Evolutionary conservation across 805 yeast genomes (phyloP), one percentile per base, ranked within the genome.

Genomic region (Hanseniaspora thailandica): DNA sequence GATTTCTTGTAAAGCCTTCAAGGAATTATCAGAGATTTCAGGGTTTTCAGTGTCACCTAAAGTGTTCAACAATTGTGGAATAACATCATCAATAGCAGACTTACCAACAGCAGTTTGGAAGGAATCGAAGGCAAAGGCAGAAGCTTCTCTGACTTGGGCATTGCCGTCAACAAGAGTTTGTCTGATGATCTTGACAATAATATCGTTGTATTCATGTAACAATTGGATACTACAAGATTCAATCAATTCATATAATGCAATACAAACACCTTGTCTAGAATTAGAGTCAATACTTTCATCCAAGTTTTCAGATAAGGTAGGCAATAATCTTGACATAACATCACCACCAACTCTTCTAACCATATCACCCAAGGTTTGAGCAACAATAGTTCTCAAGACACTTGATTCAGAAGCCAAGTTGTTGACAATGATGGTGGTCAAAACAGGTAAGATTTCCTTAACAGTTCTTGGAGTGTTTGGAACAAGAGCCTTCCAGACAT

Each of bases 401-500:
- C 78, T 84, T 57, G 88, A 89, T 8, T 82, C 64, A n/a, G 88
- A 81, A 0, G 96, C 95, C 66, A 93, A 74, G 62, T 87, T 77
- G 59, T 82, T 78, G 55, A 93, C 86, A 62, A 93, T 81, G 61
- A 86, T 76, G 56, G 76, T 76, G 5, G 93, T 85, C 58, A 93
- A 77, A 5, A 87, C 74, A 30, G 96, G 94, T 57, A 93, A 69
- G 57, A 93, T 87, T 66, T 89, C 97, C 71, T 86, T 90, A 45
- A 93, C 84, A 3, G 96, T 86, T 63, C 85, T 81, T 41, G 98
- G 97, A 22, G 98, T 93, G 66, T 93, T 93, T 46, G 95, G 85
- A 49, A 93, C 97, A 63, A 93, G 73, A 0, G 96, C 87, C 70
- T 89, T 89, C 99, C 99, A 93, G 45, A 93, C 87, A 61, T 93